Base-by-base conservation (phyloP, 108 stramenopile genomes). In the Discostella stelligeroides region DNA sequence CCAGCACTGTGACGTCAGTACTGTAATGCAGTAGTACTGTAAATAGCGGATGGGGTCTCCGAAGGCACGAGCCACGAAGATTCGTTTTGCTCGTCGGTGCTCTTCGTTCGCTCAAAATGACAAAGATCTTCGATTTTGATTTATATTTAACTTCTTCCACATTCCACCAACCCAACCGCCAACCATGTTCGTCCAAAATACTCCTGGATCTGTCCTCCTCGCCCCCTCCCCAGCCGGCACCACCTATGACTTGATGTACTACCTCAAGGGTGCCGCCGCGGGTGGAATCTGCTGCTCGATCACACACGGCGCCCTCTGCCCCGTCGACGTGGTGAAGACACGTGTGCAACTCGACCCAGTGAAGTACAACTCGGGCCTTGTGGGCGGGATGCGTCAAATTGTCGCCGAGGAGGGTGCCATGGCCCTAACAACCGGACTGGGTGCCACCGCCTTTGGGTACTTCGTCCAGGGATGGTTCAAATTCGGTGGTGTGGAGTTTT, bases 381-480 rank as follows among this genome's bases (percentile, higher is more conserved):
- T 98, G 48, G 92, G 96, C 38, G 96, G 96, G 25, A 94, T 96
- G 84, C 86, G 85, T 66, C 73, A 86, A 21, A 86, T 95, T 61
- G 88, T 97, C 62, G 89, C 91, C 61, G 89, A 91, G 66, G 97
- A 98, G 86, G 97, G 98, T 30, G 90, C 92, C 51, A 91, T 89
- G 72, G 97, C 95, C 15, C 91, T 98, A 47, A 92, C 92, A n/a
- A 97, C 97, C 20, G 98, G 98, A 60, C 91, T 98, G 50, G 97
- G 97, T 40, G 96, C 98, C 40, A 98, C 98, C 47, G 94, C 88
- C 59, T 88, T 84, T 21, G 98, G 98, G 56, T 98, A 98, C 88
- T 98, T 98, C 74, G 81, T 97, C 66, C 98, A 98, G 85, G 98
- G 98, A 51, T 97, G 95, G 93, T 98, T 97, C 89, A 98, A 98